These are phyloP conservation scores for Yamadazyma jaroonii DNA, from an alignment of 1,139 yeast species.

Conservation along the genomic window DNA sequence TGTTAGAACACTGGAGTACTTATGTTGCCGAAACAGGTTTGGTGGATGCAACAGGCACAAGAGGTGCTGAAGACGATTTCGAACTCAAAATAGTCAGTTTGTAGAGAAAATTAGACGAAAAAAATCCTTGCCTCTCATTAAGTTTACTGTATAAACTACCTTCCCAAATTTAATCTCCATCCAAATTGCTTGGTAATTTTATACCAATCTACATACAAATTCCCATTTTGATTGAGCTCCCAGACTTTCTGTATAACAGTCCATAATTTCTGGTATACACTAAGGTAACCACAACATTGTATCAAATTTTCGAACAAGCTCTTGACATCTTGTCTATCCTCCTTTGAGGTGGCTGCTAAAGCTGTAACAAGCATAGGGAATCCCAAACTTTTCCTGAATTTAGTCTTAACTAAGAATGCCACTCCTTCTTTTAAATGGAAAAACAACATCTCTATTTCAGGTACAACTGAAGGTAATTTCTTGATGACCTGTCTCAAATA, in stretches of 20 bases:
- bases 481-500: conserved; percentile 5
- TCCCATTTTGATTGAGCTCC: conserved; percentile 9
- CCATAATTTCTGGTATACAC: conserved; percentile 6
- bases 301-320: conserved; percentile 2
- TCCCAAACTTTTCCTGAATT: conserved; percentile 8
- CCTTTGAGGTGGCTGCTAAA: conserved; percentile 4
- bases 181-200: conserved; percentile 10
- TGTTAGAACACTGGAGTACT: conserved; percentile 48
- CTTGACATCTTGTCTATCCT: conserved; percentile 4
- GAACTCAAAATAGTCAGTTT: conserved; percentile 1
- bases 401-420: conserved; percentile 2
- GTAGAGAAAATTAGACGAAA: too few species aligned
- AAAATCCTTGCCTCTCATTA: too few species aligned
- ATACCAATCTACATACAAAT: conserved; percentile 11
- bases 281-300: conserved; percentile 6
- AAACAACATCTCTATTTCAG: conserved; percentile 9
- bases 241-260: conserved; percentile 8
- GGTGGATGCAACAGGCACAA: conserved; percentile 1
- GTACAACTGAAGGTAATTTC: conserved; percentile 9
- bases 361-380: conserved; percentile 9
- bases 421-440: conserved; percentile 4
- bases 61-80: not conserved
- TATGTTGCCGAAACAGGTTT: conserved; percentile 45
- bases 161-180: conserved; percentile 11
- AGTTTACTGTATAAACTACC: conserved; percentile 6